A percentile compares a stretch with the other conserved stretches of the same genome.
Evolutionary conservation across 2,329 filamentous ascomycete species (phyloP).

Genomic region (Ustulina deusta): DNA sequence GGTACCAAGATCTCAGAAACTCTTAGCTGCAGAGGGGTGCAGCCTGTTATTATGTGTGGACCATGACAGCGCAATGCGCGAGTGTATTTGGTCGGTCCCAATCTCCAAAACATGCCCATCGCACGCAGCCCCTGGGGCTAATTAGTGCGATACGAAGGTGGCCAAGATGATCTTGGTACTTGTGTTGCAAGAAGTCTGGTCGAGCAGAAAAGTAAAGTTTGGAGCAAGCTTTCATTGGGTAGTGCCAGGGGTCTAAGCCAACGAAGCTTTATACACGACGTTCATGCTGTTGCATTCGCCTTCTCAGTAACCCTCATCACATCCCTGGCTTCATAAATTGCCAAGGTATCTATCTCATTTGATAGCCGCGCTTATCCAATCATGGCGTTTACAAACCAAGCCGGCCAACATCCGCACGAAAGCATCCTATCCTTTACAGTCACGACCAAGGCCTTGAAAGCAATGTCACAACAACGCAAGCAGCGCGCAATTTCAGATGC

Average conservation of each 20-base stretch:
- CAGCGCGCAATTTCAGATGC: not conserved
- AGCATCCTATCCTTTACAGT: not conserved
- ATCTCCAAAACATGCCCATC: constrained; percentile 13
- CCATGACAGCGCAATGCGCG: not conserved
- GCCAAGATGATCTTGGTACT: constrained; percentile 17
- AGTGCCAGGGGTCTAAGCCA: not conserved
- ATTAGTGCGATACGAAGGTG: constrained; percentile 7
- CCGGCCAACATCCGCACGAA: not conserved
- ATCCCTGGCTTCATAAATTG: not conserved
- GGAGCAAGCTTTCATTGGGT: constrained; percentile 8
- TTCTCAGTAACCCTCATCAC: constrained; percentile 10
- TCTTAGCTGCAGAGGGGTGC: not conserved
- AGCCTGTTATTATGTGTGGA: not conserved
- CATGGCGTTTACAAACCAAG: not conserved
- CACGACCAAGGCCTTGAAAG: not conserved
- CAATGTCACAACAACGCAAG: not conserved
- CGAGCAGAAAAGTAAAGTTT: constrained; percentile 13
- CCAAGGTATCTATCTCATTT: not conserved
- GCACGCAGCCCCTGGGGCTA: constrained; percentile 3
- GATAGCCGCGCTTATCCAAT: not conserved
- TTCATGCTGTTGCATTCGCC: not conserved
- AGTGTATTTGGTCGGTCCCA: constrained; percentile 7
- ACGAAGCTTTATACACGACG: not conserved
- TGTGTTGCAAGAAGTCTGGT: constrained; percentile 1
- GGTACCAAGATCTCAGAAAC: constrained; percentile 1